phyloP scores from a whole-genome alignment of 2,329 filamentous ascomycete genomes.

The Cladophialophora bantiana region DNA sequence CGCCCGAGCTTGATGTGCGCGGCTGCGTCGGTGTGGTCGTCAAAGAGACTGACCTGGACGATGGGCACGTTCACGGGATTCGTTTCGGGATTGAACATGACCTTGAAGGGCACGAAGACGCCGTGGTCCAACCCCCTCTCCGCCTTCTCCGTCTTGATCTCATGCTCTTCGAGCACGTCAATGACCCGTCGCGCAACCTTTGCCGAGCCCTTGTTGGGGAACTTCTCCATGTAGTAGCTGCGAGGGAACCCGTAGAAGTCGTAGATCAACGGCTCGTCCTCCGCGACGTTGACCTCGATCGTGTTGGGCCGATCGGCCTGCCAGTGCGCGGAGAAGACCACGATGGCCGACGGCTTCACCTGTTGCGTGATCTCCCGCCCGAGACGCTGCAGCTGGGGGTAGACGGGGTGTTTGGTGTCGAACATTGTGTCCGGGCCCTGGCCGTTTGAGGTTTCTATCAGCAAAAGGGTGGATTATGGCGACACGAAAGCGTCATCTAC shows the following conservation, averaged over 20 bases:
- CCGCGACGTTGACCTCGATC: slow-evolving; percentile 71
- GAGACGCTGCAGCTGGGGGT: slow-evolving; percentile 67
- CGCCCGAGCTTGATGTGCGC: slow-evolving; percentile 72
- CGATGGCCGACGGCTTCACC: slow-evolving; percentile 73
- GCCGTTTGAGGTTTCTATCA: not conserved
- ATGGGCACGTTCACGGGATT: slow-evolving; percentile 72
- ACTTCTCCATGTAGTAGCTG: slow-evolving; percentile 72
- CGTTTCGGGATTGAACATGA: slow-evolving; percentile 64
- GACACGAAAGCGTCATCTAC: no score
- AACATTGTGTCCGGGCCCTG: slow-evolving; percentile 68
- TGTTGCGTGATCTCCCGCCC: slow-evolving; percentile 73
- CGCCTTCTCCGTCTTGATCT: slow-evolving; percentile 66
- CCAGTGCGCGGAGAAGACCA: slow-evolving; percentile 82
- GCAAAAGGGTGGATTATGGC: slow-evolving; percentile 27
- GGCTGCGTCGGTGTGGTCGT: slow-evolving; percentile 65
- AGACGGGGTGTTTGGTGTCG: slow-evolving; percentile 72
- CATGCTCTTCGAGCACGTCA: slow-evolving; percentile 60
- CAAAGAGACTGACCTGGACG: slow-evolving; percentile 75
- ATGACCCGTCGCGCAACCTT: slow-evolving; percentile 67
- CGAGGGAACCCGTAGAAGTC: slow-evolving; percentile 77
- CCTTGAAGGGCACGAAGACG: slow-evolving; percentile 73
- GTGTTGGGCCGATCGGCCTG: slow-evolving; percentile 60
- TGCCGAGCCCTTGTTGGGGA: slow-evolving; percentile 68
- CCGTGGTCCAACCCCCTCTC: slow-evolving; percentile 76
- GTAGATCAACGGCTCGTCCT: slow-evolving; percentile 71